Base-by-base conservation (phyloP, 2,329 filamentous ascomycete species). In the Fusarium sp. region DNA sequence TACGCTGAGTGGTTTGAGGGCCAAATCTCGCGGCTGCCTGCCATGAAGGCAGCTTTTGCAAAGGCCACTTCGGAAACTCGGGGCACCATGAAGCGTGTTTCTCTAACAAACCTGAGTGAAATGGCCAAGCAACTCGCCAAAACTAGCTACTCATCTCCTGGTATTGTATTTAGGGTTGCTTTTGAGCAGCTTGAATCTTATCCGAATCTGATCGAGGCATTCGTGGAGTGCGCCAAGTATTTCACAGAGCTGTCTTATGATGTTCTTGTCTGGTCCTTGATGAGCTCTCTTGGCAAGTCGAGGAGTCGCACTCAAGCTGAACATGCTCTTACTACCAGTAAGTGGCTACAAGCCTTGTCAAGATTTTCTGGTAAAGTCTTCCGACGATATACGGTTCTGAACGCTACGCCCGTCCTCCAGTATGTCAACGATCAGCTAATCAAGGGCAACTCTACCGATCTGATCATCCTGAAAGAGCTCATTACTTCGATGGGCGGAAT, bases 401-500 rank as follows among this genome's bases (percentile, higher is more conserved):
- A 95, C 67, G 87, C 92, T 1, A 88, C 88, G 0, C 94, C 95
- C 0, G 85, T 99, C 15, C 81, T 99, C 46, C 91, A 93, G 74
- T 98, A 97, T 72, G 91, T 98, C 63, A 89, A 92, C 42, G 84
- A 92, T 58, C 93, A 97, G 72, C 84, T 99, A 6, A 84, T 88
- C 45, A 84, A 84, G 45, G 90, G 93, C 61, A 96, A 96, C 67
- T 90, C 93, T 1, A 96, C 91, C 9, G 93, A 98, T 73, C 82
- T 99, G 31, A 92, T 97, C 62, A 91, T 99, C 57, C 79, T 99
- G 37, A 91, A 95, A 71, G 92, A 98, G 71, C 84, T 99, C 57
- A 90, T 98, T 47, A 87, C 88, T 32, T 91, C 91, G 3, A 98
- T 99, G 95, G 92, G 92, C 15, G 96, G 96, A 41, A 93, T 99